Base-by-base conservation (phyloP, 805 yeast genomes). In the Cyberlindnera euphorbiiphila region DNA sequence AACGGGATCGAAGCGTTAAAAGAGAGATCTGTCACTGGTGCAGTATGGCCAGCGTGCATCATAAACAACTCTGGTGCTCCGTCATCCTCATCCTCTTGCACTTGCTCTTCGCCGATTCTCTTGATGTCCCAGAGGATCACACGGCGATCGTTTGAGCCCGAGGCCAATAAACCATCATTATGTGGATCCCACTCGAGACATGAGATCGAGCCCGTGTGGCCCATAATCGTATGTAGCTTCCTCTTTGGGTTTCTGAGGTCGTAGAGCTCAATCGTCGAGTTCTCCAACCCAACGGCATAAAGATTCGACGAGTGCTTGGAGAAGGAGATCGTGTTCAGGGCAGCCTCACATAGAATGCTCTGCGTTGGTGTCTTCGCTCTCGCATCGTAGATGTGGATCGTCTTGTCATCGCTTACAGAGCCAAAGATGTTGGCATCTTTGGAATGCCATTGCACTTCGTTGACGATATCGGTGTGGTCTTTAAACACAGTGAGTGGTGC, bases 1-100 rank as follows among this genome's bases (percentile, higher is more conserved):
- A 91, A 85, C n/a, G 85, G 85, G 41, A 78, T 69, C 26, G 56
- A 54, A 6, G 80, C 78, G 53, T 79, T 81, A 69, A 85, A 79
- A 23, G 78, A 72, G 47, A 85, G 67, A 56, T 85, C 95, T 29
- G 80, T 78, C 13, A 85, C 80, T 6, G 81, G 69, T 13, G 86
- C 81, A 14, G 88, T 80, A 55, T 87, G 95, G 15, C 96, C 96
- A 25, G 94, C 95, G 56, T 87, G 96, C 81, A 87, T 83, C 88
- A 86, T 83, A 50, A 86, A 66, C 24, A 87, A 62, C 58, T 87
- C 96, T 5, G 95, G 91, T 19, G 83, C 83, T 26, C 95, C 96
- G 53, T 87, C 96, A 47, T 84, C 95, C 21, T 87, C 84, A 55
- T 87, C 96, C 49, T 86, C 96, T 48, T 78, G 88, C 11, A 71